Evolutionary conservation across 139 green algal genomes (phyloP), one percentile per base, ranked within the genome.

Genomic region (Coccomyxa sp.): DNA sequence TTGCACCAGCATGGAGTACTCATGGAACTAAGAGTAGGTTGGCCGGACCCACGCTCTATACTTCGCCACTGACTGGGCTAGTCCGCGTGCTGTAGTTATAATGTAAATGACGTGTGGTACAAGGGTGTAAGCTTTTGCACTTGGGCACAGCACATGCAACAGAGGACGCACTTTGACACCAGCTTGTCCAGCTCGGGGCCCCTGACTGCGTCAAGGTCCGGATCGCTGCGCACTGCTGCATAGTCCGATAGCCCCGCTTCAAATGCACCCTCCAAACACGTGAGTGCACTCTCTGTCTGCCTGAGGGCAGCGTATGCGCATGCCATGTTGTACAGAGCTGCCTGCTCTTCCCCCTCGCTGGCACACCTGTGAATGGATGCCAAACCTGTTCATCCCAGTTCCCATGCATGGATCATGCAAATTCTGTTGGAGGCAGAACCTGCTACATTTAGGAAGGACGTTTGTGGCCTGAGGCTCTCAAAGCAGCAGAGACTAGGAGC

Each of bases 281-380:
- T 94, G 23, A 94, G 83, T 13, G 86, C 87, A 0, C 81, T 75
- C 18, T 82, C 82, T 59, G 57, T 81, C 85, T 93, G 82, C 3
- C 88, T 88, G 82, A 94, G 67, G 81, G 88, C 79, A 10, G 84
- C 87, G 68, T 92, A 96, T 30, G 83, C 88, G 83, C 89, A 91
- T n/a, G 90, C 90, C 90, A 93, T 91, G 88, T 94, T 94, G 87
- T 93, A 95, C 79, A 96, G 88, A 0, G 89, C 90, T 0, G 88
- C 88, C 28, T 91, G 83, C 86, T 95, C 92, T 86, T 96, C 92
- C 10, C 85, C 90, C 32, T 95, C 92, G 18, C 79, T 88, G 0
- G 91, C 89, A 76, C 89, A 92, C n/a, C 79, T 74, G 79, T 63
- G 59, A 51, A 60, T 13, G 60, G 66, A 27, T 27, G 66, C 51